Conservation (phyloP, 2,329 filamentous ascomycete species). For the Phoma sp. region DNA sequence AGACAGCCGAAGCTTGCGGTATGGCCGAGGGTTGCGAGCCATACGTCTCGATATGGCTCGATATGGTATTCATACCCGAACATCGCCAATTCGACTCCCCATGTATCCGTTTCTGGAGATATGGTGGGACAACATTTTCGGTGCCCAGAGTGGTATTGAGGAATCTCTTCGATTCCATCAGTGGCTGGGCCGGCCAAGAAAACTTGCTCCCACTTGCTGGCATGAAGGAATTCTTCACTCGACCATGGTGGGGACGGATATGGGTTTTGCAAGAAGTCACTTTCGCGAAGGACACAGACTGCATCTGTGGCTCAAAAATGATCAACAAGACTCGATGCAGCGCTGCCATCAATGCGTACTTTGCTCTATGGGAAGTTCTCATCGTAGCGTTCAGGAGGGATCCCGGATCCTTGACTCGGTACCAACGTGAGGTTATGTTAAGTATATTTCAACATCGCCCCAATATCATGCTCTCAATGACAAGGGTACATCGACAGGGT, state of each 20-base stretch:
- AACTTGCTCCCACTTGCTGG: slow-evolving; percentile 5
- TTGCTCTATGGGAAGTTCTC: slow-evolving; percentile 6
- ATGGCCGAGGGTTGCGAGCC: not conserved
- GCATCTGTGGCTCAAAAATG: slow-evolving; percentile 16
- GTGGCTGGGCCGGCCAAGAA: slow-evolving; percentile 4
- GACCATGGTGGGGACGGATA: slow-evolving; percentile 24
- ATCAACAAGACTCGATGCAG: slow-evolving; percentile 8
- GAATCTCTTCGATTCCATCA: slow-evolving; percentile 3
- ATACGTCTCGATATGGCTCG: slow-evolving; percentile 12
- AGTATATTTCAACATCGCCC: slow-evolving; percentile 5
- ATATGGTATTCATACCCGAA: not conserved
- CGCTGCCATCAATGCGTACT: slow-evolving; percentile 14
- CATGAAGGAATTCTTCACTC: slow-evolving; percentile 5
- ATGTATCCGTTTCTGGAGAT: not conserved
- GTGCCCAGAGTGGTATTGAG: not conserved
- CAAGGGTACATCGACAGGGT: slow-evolving; percentile 8
- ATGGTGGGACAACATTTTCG: not conserved
- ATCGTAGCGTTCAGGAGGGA: not conserved
- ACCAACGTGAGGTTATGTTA: slow-evolving; percentile 3
- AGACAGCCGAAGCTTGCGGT: slow-evolving; percentile 18
- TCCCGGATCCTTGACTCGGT: not conserved
- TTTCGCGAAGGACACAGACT: slow-evolving; percentile 12
- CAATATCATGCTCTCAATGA: slow-evolving; percentile 15
- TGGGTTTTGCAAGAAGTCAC: slow-evolving; percentile 29
- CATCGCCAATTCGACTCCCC: not conserved